Evolutionary conservation across 208 protist genomes (phyloP).

Genomic region (Leishmania major): DNA sequence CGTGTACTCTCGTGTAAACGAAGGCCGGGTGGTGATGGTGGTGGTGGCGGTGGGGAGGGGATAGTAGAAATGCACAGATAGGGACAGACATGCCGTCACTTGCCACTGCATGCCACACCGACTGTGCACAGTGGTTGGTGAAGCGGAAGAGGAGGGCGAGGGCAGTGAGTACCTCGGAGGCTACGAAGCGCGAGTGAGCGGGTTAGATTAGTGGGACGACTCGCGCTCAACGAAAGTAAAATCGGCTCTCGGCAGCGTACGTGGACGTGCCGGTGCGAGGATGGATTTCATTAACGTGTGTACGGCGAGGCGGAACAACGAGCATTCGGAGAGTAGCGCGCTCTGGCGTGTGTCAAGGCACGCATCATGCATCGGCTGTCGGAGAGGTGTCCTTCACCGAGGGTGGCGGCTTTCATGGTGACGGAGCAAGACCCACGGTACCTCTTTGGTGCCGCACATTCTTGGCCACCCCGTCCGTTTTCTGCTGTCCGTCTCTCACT

Average conservation of each 20-base stretch:
- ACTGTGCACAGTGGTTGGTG: neutral
- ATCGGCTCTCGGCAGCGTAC: neutral
- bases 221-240: neutral
- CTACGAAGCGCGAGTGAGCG: neutral
- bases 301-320: neutral
- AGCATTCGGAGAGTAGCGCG: neutral
- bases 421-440: neutral
- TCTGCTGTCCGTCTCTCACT: neutral
- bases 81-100: neutral
- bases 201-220: neutral
- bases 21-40: neutral
- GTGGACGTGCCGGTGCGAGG: too few species aligned
- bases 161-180: neutral
- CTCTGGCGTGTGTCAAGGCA: neutral
- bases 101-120: neutral
- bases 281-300: neutral
- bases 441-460: neutral
- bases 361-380: neutral
- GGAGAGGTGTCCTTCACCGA: neutral
- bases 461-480: neutral
- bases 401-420: neutral
- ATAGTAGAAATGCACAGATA: neutral
- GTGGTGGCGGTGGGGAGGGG: neutral
- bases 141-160: neutral
- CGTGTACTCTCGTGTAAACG: neutral